Evolutionary conservation across 2,329 filamentous ascomycete species (phyloP).

Genomic region (Fusarium sp.): DNA sequence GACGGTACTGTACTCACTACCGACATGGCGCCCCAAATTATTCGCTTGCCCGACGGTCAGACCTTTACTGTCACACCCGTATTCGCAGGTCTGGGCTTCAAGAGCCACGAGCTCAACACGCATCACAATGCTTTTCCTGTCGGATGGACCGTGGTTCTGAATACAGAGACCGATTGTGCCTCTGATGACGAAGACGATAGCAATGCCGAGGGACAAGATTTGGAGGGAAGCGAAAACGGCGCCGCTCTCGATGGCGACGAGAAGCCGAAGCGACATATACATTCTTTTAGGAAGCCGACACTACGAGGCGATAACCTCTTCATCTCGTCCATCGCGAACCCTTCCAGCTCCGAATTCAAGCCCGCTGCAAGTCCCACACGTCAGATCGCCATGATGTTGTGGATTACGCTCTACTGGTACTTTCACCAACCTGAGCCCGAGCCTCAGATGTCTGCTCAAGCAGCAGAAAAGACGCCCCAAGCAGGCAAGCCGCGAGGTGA

Average conservation of each 20-base stretch:
- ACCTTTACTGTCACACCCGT: conserved; percentile 84
- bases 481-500: conserved; percentile 82
- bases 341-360: conserved; percentile 82
- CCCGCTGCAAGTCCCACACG: conserved; percentile 83
- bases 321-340: conserved; percentile 91
- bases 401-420: conserved; percentile 96
- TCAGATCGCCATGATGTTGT: conserved; percentile 96
- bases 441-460: conserved; percentile 70
- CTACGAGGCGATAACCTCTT: conserved; percentile 84
- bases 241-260: conserved; percentile 28
- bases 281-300: conserved; percentile 76
- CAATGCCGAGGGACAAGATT: conserved; percentile 38
- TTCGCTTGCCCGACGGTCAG: conserved; percentile 89
- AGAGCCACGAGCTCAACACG: conserved; percentile 78
- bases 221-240: conserved; percentile 38
- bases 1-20: conserved; percentile 9
- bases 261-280: conserved; percentile 42
- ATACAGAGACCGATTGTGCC: conserved; percentile 64
- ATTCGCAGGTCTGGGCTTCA: conserved; percentile 93
- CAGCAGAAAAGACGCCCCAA: conserved; percentile 74
- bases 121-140: conserved; percentile 80
- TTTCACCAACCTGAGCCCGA: conserved; percentile 87
- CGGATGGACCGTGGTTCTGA: conserved; percentile 90
- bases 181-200: conserved; percentile 47
- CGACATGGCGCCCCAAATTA: conserved; percentile 57